Evolutionary conservation across 2,329 filamentous ascomycete species (phyloP).

Genomic region (Penicillium expansum): DNA sequence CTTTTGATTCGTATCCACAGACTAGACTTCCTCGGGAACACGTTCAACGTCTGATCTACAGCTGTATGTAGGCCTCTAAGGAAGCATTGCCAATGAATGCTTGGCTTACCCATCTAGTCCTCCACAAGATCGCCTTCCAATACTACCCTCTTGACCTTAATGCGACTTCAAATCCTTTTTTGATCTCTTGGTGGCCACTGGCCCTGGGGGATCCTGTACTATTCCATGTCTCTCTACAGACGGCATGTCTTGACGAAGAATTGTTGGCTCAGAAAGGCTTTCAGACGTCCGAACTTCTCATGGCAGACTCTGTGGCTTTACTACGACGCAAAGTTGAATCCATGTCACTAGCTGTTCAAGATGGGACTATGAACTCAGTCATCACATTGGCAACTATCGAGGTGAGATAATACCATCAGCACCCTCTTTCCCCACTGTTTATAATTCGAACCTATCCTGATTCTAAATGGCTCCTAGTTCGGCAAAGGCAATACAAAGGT

Average conservation of each 20-base stretch:
- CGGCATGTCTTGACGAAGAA: slow-evolving; percentile 57
- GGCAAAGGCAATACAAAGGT: slow-evolving; percentile 53
- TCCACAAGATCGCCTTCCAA: slow-evolving; percentile 58
- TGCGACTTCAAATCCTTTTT: slow-evolving; percentile 55
- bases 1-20: slow-evolving; percentile 57
- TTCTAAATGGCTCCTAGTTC: slow-evolving; percentile 34
- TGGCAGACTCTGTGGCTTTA: slow-evolving; percentile 56
- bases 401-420: slow-evolving; percentile 36
- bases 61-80: slow-evolving; percentile 44
- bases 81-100: background rate
- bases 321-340: slow-evolving; percentile 52
- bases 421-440: background rate
- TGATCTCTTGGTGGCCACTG: slow-evolving; percentile 60
- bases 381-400: slow-evolving; percentile 59
- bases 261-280: slow-evolving; percentile 53
- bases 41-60: slow-evolving; percentile 56
- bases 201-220: slow-evolving; percentile 56
- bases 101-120: slow-evolving; percentile 42
- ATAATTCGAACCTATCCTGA: slow-evolving; percentile 3
- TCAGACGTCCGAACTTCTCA: slow-evolving; percentile 53
- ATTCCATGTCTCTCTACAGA: slow-evolving; percentile 60
- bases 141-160: slow-evolving; percentile 59
- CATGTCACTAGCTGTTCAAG: slow-evolving; percentile 48
- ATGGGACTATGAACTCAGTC: slow-evolving; percentile 57
- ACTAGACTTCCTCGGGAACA: slow-evolving; percentile 52